Evolutionary conservation across 1,284 basidiomycete species (phyloP), one percentile per base, ranked within the genome.

Genomic region (Trichosporon faecale): DNA sequence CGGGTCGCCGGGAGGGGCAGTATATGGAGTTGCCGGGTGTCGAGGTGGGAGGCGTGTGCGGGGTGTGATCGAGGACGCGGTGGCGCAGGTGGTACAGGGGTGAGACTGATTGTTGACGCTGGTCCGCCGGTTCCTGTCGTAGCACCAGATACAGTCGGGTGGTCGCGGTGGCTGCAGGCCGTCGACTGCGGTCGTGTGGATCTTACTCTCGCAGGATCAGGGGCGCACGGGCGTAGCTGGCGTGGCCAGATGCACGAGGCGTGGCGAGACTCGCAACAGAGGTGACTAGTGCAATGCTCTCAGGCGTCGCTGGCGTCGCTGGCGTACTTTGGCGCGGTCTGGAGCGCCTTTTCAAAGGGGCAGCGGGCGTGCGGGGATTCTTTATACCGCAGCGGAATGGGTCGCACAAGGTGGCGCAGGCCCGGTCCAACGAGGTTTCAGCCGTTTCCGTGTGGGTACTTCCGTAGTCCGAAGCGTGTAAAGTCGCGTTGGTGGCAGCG

Each of bases 41-140:
- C 23, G 49, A 52, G 49, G 49, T 21, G 23, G 7, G 49, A 23
- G 49, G 49, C 9, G 49, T 25, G 49, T 52, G 49, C 49, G 44
- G 44, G 12, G 40, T 44, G 44, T 46, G 44, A 46, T 46, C 44
- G 44, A 46, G 40, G 16, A 4, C 31, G 3, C 4, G 31, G 37
- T 44, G 40, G 40, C 40, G 40, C 18, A 37, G n/a, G 35, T 18
- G 49, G 21, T n/a, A 52, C 21, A 9, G 21, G 49, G 18, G 49
- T 52, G 49, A 52, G 49, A 52, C 49, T 52, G 49, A 52, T 52
- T 25, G 49, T 52, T 52, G 49, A 52, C 49, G 23, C n/a, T 25
- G 21, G 35, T 8, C 11, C 11, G 35, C 35, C 35, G 35, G 35
- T 37, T 37, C 11, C 35, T 12, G 11, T 14, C 35, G 3, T 37